These are phyloP conservation scores for Centrapalus pauciflorus DNA, from an alignment of 129 eudicot species.

Conservation along the genomic window DNA sequence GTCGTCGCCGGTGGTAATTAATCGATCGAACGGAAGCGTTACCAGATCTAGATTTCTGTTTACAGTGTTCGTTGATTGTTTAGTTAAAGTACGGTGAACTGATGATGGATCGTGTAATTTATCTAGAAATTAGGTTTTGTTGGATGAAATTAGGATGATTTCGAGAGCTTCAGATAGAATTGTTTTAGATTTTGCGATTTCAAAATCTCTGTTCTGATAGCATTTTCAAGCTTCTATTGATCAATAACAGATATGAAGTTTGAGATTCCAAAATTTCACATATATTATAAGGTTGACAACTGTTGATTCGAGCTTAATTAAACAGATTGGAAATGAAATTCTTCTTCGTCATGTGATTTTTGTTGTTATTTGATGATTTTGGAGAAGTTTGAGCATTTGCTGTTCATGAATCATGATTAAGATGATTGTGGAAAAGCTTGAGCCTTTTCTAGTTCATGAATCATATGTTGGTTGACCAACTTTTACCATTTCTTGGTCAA, in stretches of 20 bases:
- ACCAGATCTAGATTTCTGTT: slow-evolving; percentile 1
- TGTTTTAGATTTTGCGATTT: slow-evolving; percentile 3
- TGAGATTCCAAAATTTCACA: not conserved
- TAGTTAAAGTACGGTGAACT: not conserved
- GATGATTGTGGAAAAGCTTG: not conserved
- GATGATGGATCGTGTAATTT: not conserved
- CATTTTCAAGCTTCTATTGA: slow-evolving; percentile 2
- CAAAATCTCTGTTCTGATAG: not conserved
- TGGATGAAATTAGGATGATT: not conserved
- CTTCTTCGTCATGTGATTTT: slow-evolving; percentile 2
- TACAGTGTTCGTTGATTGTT: not conserved
- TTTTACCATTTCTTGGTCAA: slow-evolving; percentile 2
- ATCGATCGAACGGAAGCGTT: not conserved
- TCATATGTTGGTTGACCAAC: slow-evolving; percentile 22
- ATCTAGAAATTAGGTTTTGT: slow-evolving; percentile 9
- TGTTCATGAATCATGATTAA: not conserved
- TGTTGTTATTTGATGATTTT: not conserved
- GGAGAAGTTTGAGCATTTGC: too few relatives aligned
- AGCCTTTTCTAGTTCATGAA: not conserved
- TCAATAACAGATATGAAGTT: slow-evolving; percentile 8
- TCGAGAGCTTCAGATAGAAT: not conserved
- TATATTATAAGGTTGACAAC: not conserved
- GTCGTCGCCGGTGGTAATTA: slow-evolving; percentile 43
- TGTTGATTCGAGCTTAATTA: not conserved
- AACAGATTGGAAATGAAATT: slow-evolving; percentile 2